Evolutionary conservation across 2,329 filamentous ascomycete species (phyloP).

Genomic region (Teratosphaeria epicoccoides): DNA sequence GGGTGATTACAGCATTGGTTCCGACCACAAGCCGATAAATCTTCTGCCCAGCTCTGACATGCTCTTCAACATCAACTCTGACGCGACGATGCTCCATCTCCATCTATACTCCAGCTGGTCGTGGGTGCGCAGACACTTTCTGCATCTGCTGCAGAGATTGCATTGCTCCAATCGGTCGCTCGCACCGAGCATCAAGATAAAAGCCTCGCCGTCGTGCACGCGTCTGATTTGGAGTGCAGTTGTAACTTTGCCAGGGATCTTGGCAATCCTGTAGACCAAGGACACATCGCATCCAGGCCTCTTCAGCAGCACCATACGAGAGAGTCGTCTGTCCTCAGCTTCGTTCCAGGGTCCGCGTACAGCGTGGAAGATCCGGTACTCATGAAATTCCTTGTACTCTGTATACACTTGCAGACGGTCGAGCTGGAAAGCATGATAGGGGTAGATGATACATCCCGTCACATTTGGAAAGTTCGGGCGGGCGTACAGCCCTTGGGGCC

Average conservation of each 20-base stretch:
- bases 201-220: conserved; percentile 3
- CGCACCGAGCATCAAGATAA: conserved; percentile 8
- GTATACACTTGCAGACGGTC: neutral
- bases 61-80: conserved; percentile 1
- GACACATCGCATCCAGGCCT: neutral
- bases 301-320: neutral
- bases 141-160: neutral
- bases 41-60: conserved; percentile 1
- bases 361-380: neutral
- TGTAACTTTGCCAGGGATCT: conserved; percentile 1
- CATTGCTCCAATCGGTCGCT: neutral
- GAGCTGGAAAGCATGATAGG: neutral
- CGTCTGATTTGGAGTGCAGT: conserved; percentile 4
- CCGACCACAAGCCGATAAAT: conserved; percentile 2
- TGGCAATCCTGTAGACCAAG: neutral
- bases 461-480: conserved; percentile 10
- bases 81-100: conserved; percentile 3
- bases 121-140: neutral
- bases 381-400: neutral
- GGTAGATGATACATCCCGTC: neutral
- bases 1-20: neutral
- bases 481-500: conserved; percentile 13
- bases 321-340: neutral
- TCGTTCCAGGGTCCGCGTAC: neutral
- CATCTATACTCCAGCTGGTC: conserved; percentile 1